Base-by-base conservation (phyloP, 306 rosid species). In the Fagus crenata region DNA sequence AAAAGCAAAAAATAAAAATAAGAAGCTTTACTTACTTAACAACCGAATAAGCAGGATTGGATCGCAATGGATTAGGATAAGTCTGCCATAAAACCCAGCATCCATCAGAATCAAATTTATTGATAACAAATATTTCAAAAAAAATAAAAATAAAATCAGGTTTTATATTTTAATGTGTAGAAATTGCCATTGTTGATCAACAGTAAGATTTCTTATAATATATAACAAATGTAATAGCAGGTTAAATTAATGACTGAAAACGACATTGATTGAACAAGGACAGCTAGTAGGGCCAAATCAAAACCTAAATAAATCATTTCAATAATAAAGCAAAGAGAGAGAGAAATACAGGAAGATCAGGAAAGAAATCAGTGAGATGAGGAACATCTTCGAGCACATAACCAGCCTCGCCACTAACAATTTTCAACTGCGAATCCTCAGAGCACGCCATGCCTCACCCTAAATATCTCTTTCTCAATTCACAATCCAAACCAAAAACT, bases 351-450 rank as follows among this genome's bases (percentile, higher is more conserved):
- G 78, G 82, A 43, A 82, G 86, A 82, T 85, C 86, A 18, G 78
- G 49, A 28, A 82, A 49, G 81, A 12, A 82, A 69, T 85, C 89
- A 42, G 73, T 65, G 67, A 85, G 78, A 31, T 85, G 89, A 67
- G 89, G 86, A 43, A 85, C 89, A 43, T 85, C 89, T 80, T 85
- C 89, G 69, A 85, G 89, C 2, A 85, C 83, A 60, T 79, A 85
- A 65, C 86, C 89, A 49, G 74, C 65, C 1, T 82, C 86, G 75
- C 86, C 86, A 3, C 28, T 39, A 59, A 63, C 73, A 64, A 74
- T 43, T 80, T 85, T 85, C 78, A 74, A 13, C 73, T 77, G 65
- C 76, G 76, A 36, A 22, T 69, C 56, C 1, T 53, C 59, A 6
- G 78, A 51, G 9, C 55, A 54, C 12, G 31, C 69, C 80, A 84